Base-by-base conservation (phyloP, 2,329 filamentous ascomycete genomes). In the Fusarium tuaranense region DNA sequence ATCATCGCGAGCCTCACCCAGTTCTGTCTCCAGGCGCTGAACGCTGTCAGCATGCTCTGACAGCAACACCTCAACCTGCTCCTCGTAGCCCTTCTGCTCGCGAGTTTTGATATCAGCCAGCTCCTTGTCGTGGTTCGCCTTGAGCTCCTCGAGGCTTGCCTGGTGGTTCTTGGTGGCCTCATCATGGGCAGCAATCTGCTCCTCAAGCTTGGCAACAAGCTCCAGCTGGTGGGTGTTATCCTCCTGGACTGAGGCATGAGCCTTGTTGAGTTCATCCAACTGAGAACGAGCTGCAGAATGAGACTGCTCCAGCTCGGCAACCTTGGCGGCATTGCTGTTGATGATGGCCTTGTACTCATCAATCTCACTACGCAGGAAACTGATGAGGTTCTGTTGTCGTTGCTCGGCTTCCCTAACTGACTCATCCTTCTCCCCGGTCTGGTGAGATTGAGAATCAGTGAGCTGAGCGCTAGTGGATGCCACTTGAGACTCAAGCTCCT, bases 281-380 rank as follows among this genome's bases (percentile, higher is more conserved):
- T 96, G 89, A 57, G 88, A 84, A 78, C 91, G 90, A 61, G 93
- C 89, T 30, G 88, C 87, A 36, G 88, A 82, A 80, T 97, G 93
- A 5, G 92, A 90, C 73, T 92, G 85, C 82, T 98, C 95, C 16
- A 98, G 87, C 74, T 93, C 90, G 4, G 91, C 87, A 34, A 98
- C 91, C 77, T 92, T 94, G 44, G 88, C 81, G 14, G 91, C 87
- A 77, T 95, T 94, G 74, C 86, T 88, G 72, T 89, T 88, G 77
- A 97, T 92, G 41, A 93, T 90, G 5, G 88, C 85, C 84, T 94
- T 95, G 84, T 97, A 95, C 80, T 95, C 92, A 62, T 95, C 91
- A 63, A 98, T 92, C 80, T 97, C 92, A 69, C 84, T 88, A 72
- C 93, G 93, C 48, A 98, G 84, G 53, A 86, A 87, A 39, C 87